Evolutionary conservation across 257 asterid species (phyloP).

Genomic region (Solanum dulcamara): DNA sequence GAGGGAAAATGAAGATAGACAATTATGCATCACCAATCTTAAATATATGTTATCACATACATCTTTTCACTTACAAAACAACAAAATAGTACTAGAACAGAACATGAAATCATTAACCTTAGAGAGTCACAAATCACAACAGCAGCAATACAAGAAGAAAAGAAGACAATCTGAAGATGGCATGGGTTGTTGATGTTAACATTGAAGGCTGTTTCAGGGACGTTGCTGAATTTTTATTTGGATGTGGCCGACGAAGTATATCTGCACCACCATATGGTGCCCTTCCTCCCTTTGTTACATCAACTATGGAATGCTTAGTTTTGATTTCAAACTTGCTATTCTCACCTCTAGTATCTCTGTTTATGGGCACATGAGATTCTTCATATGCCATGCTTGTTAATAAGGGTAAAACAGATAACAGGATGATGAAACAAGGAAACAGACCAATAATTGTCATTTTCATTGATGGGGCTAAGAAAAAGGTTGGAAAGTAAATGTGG

Average conservation of each 20-base stretch:
- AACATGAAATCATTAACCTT: neutral
- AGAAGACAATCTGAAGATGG: slow-evolving; percentile 7
- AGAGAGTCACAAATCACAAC: neutral
- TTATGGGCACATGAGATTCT: slow-evolving; percentile 1
- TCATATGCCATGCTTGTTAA: slow-evolving; percentile 14
- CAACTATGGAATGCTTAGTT: neutral
- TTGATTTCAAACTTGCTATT: neutral
- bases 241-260: slow-evolving; percentile 16
- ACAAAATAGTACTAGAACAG: neutral
- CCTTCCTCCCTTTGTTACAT: slow-evolving; percentile 17
- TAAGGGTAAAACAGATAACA: slow-evolving; percentile 8
- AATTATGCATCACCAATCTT: neutral
- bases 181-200: neutral
- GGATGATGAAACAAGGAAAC: slow-evolving; percentile 15
- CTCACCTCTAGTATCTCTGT: neutral
- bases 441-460: slow-evolving; percentile 15
- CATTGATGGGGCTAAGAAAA: neutral
- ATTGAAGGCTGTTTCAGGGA: neutral
- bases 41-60: neutral
- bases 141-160: neutral
- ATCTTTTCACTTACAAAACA: neutral
- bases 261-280: slow-evolving; percentile 37
- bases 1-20: neutral
- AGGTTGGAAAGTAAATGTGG: neutral
- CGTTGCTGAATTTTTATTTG: slow-evolving; percentile 4